Base-by-base conservation (phyloP, 345 rosid species). In the Eucalyptus paniculata region DNA sequence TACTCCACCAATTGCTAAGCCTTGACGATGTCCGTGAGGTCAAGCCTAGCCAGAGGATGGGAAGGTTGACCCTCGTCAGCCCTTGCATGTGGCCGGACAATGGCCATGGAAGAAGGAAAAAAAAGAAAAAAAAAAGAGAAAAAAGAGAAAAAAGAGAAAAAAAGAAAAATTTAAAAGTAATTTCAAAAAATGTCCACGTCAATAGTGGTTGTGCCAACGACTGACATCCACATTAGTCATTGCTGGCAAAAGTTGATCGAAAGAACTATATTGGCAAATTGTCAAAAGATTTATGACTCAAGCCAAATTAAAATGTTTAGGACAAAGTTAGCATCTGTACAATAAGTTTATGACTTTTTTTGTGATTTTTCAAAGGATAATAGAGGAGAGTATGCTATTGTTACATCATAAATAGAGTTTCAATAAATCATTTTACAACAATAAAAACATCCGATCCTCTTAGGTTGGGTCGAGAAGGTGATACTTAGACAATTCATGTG, bases 1-100 rank as follows among this genome's bases (percentile, higher is more conserved):
- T 13, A 12, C 34, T 62, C 34, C 34, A 62, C 32, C n/a, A 14
- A 26, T 30, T 5, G 0, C 17, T 30, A 28, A 62, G 32, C 69
- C 69, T 28, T 28, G n/a, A 6, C 1, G 5, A 28, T 30, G 34
- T 30, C 18, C 4, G 0, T 0, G 3, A 30, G 34, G n/a, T 28
- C 2, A 14, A 62, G 69, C 34, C 32, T 62, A 13, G 69, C 69
- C 3, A 0, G 0, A 62, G 34, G 69, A 5, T 62, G 32, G 12
- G 34, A 30, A 62, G 34, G 69, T 3, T 0, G 9, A 62, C 69
- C 69, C 9, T 62, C 9, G 0, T 30, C 1, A 1, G 5, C 11
- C 58, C 26, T 53, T 0, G 26, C 58, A 8, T 28, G n/a, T 12
- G 16, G 17, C 32, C 0, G 0, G 17, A 26, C n/a, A 30, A 13